Conservation (phyloP, 257 asterid species). For the Primulina huaijiensis region DNA sequence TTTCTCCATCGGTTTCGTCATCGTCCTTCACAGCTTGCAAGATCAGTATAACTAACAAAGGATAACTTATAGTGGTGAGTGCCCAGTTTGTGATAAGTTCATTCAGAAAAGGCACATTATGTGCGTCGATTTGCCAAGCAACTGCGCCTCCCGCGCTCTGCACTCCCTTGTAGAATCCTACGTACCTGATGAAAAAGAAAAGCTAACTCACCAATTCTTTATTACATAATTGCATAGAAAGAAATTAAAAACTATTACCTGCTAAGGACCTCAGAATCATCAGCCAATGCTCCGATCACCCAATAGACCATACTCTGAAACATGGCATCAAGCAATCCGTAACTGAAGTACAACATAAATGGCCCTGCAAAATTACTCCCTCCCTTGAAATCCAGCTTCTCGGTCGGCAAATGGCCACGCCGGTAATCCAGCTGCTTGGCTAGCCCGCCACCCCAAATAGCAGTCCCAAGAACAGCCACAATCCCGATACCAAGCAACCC, state of each 20-base stretch:
- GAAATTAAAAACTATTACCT: slow-evolving; percentile 25
- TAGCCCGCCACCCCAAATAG: slow-evolving; percentile 75
- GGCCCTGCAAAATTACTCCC: slow-evolving; percentile 43
- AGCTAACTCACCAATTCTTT: background rate
- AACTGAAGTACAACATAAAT: slow-evolving; percentile 37
- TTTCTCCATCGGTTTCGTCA: slow-evolving; percentile 16
- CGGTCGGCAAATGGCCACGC: slow-evolving; percentile 18
- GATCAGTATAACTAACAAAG: slow-evolving; percentile 33
- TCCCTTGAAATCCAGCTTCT: slow-evolving; percentile 45
- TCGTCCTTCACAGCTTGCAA: slow-evolving; percentile 42
- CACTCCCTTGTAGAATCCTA: slow-evolving; percentile 45
- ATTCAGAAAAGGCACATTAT: slow-evolving; percentile 30
- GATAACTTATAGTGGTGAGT: slow-evolving; percentile 38
- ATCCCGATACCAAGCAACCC: slow-evolving; percentile 57
- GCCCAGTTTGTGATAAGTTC: slow-evolving; percentile 39
- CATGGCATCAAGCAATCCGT: slow-evolving; percentile 57
- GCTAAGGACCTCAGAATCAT: slow-evolving; percentile 55
- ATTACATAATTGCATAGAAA: background rate
- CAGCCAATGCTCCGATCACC: slow-evolving; percentile 52
- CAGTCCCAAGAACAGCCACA: slow-evolving; percentile 59
- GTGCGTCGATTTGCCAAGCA: slow-evolving; percentile 45
- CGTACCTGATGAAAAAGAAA: slow-evolving; percentile 27
- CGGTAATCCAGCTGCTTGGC: slow-evolving; percentile 57
- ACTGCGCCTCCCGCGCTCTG: slow-evolving; percentile 48
- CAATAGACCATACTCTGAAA: slow-evolving; percentile 61